phyloP scores from a whole-genome alignment of 345 rosid genomes.

The Heritiera fomes region DNA sequence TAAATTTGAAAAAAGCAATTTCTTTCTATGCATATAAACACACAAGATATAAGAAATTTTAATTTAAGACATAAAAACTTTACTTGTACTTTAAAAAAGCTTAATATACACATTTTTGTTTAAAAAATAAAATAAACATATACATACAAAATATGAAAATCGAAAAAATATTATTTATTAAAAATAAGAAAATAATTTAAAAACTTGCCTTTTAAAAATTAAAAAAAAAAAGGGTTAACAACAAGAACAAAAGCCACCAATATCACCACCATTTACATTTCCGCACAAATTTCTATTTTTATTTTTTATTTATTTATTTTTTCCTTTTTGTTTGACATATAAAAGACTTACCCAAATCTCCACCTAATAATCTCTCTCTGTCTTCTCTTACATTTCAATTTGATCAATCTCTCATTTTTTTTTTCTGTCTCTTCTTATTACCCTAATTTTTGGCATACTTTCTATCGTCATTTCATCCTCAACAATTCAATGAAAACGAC shows the following conservation, averaged over 20 bases:
- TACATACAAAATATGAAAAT: too few species aligned
- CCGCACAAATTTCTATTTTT: not conserved
- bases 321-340: conserved; percentile 14
- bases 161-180: not conserved
- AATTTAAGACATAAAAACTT: not conserved
- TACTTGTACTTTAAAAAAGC: not conserved
- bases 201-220: not conserved
- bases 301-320: not conserved
- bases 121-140: not conserved
- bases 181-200: not conserved
- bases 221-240: not conserved
- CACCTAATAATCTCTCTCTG: conserved; percentile 17
- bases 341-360: conserved; percentile 24
- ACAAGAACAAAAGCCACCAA: too few species aligned
- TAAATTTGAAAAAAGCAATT: too few species aligned
- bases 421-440: not conserved
- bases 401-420: conserved; percentile 5
- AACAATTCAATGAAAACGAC: not conserved
- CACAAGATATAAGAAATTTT: not conserved
- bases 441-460: conserved; percentile 8
- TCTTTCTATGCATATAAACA: too few species aligned
- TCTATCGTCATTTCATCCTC: not conserved
- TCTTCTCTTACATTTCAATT: not conserved
- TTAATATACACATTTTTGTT: not conserved
- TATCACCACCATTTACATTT: conserved; percentile 8